Evolutionary conservation across 2,329 filamentous ascomycete species (phyloP).

Genomic region (Neonectria punicea): DNA sequence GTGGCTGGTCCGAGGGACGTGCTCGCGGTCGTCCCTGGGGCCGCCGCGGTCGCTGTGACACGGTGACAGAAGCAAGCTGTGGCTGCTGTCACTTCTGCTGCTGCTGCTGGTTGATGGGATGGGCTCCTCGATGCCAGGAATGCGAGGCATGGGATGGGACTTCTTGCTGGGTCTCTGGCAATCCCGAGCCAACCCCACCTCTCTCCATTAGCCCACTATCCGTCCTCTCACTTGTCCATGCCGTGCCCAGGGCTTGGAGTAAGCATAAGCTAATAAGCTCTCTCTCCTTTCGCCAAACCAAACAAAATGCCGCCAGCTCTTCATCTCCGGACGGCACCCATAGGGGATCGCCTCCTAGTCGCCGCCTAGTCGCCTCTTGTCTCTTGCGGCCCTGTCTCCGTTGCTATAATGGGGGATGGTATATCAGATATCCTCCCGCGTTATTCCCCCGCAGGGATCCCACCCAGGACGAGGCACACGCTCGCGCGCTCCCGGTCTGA

Average conservation of each 20-base stretch:
- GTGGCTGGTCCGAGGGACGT: slow-evolving; percentile 36
- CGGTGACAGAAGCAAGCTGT: slow-evolving; percentile 25
- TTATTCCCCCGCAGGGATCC: slow-evolving; percentile 34
- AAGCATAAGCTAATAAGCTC: slow-evolving; percentile 44
- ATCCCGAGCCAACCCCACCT: slow-evolving; percentile 35
- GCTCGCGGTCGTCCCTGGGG: slow-evolving; percentile 18
- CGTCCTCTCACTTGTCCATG: slow-evolving; percentile 28
- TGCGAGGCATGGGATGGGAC: slow-evolving; percentile 25
- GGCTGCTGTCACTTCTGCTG: slow-evolving; percentile 19
- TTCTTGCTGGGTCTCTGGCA: neutral
- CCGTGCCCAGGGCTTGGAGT: slow-evolving; percentile 39
- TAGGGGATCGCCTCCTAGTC: slow-evolving; percentile 28
- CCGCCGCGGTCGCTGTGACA: neutral
- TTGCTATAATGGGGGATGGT: slow-evolving; percentile 19
- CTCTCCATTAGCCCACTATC: slow-evolving; percentile 34
- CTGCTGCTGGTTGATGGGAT: slow-evolving; percentile 6
- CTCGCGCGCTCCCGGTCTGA: slow-evolving; percentile 16
- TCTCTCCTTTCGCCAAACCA: slow-evolving; percentile 33
- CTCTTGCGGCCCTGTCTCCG: slow-evolving; percentile 14
- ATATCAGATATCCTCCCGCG: slow-evolving; percentile 25
- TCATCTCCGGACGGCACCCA: slow-evolving; percentile 39
- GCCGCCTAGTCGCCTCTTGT: slow-evolving; percentile 7
- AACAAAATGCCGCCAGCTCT: slow-evolving; percentile 31
- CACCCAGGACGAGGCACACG: slow-evolving; percentile 6
- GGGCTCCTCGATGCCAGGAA: slow-evolving; percentile 23